Conservation (phyloP, 1,284 basidiomycete genomes). For the Microbotryum saponariae region DNA sequence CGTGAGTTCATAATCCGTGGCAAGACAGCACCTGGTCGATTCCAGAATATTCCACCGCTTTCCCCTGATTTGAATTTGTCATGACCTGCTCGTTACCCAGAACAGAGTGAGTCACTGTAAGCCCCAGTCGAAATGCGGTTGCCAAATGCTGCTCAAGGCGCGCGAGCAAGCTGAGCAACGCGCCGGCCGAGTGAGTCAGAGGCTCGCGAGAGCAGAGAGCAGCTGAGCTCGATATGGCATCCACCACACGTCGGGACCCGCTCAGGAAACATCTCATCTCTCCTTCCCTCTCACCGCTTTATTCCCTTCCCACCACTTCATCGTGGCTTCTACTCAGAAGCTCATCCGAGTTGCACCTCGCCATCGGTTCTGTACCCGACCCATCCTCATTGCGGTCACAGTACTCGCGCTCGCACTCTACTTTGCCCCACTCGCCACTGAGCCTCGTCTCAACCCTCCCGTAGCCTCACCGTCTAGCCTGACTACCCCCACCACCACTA, state of each 20-base stretch:
- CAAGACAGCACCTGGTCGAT: too few relatives aligned
- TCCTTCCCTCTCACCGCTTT: background rate
- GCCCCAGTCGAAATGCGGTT: background rate
- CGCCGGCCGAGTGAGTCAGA: background rate
- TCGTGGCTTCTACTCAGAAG: background rate
- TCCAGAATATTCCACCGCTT: too few relatives aligned
- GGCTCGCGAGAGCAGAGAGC: too few relatives aligned
- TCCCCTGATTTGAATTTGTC: too few relatives aligned
- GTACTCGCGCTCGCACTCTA: background rate
- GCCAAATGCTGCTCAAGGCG: background rate
- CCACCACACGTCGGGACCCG: too few relatives aligned
- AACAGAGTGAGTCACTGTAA: background rate
- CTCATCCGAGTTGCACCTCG: background rate
- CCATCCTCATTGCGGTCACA: background rate
- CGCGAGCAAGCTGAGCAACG: background rate
- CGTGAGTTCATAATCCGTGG: too few relatives aligned
- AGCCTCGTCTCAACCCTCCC: background rate
- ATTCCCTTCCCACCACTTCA: background rate
- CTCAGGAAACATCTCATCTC: too few relatives aligned
- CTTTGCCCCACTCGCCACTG: background rate
- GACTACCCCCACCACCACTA: background rate
- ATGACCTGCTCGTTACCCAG: too few relatives aligned
- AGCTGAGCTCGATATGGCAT: background rate
- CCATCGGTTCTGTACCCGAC: background rate
- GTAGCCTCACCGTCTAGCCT: background rate